These are phyloP conservation scores for Achaetomiella virescens DNA, from an alignment of 495 filamentous ascomycete genomes.

Conservation along the genomic window DNA sequence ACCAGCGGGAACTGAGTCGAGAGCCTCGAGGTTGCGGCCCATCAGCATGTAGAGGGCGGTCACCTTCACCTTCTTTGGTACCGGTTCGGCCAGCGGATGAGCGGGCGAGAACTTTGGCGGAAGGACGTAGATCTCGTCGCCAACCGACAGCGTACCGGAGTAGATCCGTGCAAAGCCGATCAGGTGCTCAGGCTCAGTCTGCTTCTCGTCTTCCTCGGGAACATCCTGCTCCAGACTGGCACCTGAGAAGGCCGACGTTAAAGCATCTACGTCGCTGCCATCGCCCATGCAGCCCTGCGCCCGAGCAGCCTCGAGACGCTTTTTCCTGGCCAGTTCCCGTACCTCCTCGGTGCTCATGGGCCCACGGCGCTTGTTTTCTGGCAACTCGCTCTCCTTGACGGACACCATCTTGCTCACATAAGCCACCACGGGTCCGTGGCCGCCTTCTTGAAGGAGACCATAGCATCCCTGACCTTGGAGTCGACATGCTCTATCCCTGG, in stretches of 20 bases:
- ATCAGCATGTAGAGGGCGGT: conserved; percentile 92
- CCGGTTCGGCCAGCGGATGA: conserved; percentile 65
- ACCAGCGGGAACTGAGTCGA: conserved; percentile 81
- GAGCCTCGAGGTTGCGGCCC: conserved; percentile 79
- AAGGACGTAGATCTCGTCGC: conserved; percentile 84
- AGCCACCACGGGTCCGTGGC: conserved; percentile 75
- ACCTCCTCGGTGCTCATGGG: conserved; percentile 84
- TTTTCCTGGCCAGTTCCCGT: conserved; percentile 76
- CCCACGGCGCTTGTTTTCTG: conserved; percentile 68
- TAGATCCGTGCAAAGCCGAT: conserved; percentile 93
- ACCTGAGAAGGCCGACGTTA: conserved; percentile 29
- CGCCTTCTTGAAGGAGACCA: conserved; percentile 67
- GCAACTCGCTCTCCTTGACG: conserved; percentile 83
- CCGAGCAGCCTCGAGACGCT: conserved; percentile 76
- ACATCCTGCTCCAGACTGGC: conserved; percentile 43
- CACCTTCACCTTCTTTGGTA: conserved; percentile 76
- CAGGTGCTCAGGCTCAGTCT: conserved; percentile 71
- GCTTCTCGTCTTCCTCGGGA: conserved; percentile 50
- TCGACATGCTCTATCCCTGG: conserved; percentile 69
- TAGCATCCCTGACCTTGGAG: conserved; percentile 62
- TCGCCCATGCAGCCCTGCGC: conserved; percentile 48
- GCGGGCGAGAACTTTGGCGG: conserved; percentile 87
- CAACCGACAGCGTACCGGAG: conserved; percentile 82
- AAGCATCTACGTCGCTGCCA: conserved; percentile 22
- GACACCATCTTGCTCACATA: conserved; percentile 99